phyloP scores from a whole-genome alignment of 2,329 filamentous ascomycete genomes.

The Fusarium gaditjirri region DNA sequence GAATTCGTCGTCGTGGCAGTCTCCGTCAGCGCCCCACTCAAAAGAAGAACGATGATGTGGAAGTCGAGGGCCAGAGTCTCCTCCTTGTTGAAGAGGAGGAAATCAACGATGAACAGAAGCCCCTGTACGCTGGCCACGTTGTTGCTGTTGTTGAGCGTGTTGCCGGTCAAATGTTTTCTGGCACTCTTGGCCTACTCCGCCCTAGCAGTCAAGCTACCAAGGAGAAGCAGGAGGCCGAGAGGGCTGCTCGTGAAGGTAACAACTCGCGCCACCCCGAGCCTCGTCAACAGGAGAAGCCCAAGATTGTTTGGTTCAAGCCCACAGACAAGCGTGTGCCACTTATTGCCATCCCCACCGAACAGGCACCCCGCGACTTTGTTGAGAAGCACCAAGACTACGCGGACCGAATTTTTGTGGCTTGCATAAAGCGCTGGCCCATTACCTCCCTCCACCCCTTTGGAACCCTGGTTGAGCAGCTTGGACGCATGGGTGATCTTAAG shows the following conservation, averaged over 20 bases:
- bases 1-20: slow-evolving; percentile 91
- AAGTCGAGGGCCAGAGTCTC: slow-evolving; percentile 97
- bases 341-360: slow-evolving; percentile 97
- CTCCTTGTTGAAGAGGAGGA: slow-evolving; percentile 98
- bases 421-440: slow-evolving; percentile 99
- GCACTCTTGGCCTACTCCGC: slow-evolving; percentile 90
- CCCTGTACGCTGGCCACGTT: slow-evolving; percentile 94
- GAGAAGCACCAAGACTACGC: slow-evolving; percentile 98
- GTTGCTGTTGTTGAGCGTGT: slow-evolving; percentile 98
- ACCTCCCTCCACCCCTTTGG: slow-evolving; percentile 99
- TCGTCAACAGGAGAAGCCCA: slow-evolving; percentile 90
- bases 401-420: slow-evolving; percentile 97
- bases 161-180: slow-evolving; percentile 98
- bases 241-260: slow-evolving; percentile 86
- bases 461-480: slow-evolving; percentile 95
- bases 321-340: slow-evolving; percentile 98
- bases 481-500: slow-evolving; percentile 96
- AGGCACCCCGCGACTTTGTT: slow-evolving; percentile 96
- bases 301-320: slow-evolving; percentile 99
- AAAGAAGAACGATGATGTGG: slow-evolving; percentile 99
- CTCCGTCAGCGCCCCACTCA: slow-evolving; percentile 96
- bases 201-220: slow-evolving; percentile 99
- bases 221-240: slow-evolving; percentile 98
- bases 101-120: slow-evolving; percentile 98
- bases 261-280: slow-evolving; percentile 78